Evolutionary conservation across 306 rosid species (phyloP).

Genomic region (Prosopis cineraria): DNA sequence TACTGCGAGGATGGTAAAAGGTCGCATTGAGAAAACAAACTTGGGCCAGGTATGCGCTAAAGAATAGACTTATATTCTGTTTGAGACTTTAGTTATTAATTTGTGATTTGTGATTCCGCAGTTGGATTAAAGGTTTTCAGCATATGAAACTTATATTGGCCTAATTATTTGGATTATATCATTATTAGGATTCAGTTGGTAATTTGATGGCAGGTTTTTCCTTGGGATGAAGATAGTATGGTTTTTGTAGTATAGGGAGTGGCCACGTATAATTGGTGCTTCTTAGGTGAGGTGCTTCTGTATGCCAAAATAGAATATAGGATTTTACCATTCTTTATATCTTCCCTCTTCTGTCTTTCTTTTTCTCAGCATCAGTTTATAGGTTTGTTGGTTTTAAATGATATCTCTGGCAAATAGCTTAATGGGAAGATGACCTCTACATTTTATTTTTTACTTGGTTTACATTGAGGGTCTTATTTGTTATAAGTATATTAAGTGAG

Average conservation of each 20-base stretch:
- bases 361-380: neutral
- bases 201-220: neutral
- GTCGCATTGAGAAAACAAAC: constrained; percentile 90
- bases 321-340: neutral
- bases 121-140: neutral
- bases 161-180: neutral
- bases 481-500: too few species aligned
- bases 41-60: constrained; percentile 72
- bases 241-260: neutral
- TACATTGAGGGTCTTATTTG: neutral
- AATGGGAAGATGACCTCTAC: neutral
- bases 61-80: constrained; percentile 1
- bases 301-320: neutral
- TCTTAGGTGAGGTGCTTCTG: neutral
- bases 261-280: neutral
- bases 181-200: too few species aligned
- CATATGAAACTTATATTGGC: neutral
- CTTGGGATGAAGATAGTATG: too few species aligned
- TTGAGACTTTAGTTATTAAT: neutral
- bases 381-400: neutral
- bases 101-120: too few species aligned
- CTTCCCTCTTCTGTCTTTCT: neutral
- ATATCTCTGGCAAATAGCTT: neutral
- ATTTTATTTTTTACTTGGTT: neutral
- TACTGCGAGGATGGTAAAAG: constrained; percentile 70